Base-by-base conservation (phyloP, 2,329 filamentous ascomycete genomes). In the Aspergillus sp. region DNA sequence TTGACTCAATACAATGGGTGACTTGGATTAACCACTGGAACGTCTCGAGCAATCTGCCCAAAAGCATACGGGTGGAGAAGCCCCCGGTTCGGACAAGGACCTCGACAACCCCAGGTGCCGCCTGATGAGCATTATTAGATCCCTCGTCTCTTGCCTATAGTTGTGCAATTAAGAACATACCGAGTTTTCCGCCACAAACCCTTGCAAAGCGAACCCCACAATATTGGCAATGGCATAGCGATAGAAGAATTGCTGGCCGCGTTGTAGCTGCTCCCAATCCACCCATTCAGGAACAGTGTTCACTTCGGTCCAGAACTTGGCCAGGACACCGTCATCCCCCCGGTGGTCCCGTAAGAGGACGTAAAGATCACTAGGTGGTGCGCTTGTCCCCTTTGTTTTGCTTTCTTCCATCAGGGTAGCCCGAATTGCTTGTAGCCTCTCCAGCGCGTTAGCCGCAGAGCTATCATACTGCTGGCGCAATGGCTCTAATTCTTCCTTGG, bases 201-300 rank as follows among this genome's bases (percentile, higher is more conserved):
- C 66, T 21, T 69, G 67, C 17, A 69, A 39, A 3, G 63, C 64
- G 23, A 69, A 67, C 6, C 66, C 66, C 2, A 67, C 57, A 9
- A 68, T 60, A 38, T 68, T 66, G 2, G 64, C 60, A 48, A 85
- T 87, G 19, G 85, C 88, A 72, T 92, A 92, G 21, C 89, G 84
- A 73, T 91, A 91, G 69, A 92, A 90, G 2, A 91, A 84, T 65
- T 88, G 84, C 72, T 92, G 90, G 0, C 89, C 90, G 65, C 89
- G 82, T 57, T 81, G 80, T 60, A 93, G 87, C 71, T 91, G 88
- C 2, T 83, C 82, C 89, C 89, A 92, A 70, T 91, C 86, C 8
- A 92, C 89, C 89, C 89, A 92, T 1, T 83, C 79, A 0, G 89
- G 90, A 2, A 91, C 76, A 0, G 82, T 85, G 59, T 86, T 87